Evolutionary conservation across 2,329 filamentous ascomycete species (phyloP).

Genomic region (Teratosphaeria pseudoeucalypti): DNA sequence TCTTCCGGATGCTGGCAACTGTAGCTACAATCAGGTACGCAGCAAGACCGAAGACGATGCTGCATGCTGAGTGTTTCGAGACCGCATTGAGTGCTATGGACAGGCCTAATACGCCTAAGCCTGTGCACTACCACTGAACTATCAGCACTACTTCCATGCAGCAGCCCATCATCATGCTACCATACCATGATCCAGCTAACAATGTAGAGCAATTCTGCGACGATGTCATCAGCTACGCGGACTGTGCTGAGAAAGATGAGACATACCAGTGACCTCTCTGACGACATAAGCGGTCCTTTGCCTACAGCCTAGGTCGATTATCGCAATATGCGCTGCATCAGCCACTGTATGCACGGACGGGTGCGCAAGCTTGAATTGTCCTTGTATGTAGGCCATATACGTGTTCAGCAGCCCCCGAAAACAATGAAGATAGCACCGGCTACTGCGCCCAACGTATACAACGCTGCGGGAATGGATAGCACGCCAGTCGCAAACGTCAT

Average conservation of each 20-base stretch:
- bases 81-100: conserved; percentile 50
- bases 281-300: neutral
- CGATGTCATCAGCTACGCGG: neutral
- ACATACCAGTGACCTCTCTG: neutral
- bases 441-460: conserved; percentile 11
- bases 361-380: conserved; percentile 11
- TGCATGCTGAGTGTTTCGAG: conserved; percentile 47
- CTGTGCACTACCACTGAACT: conserved; percentile 27
- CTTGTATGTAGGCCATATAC: conserved; percentile 9
- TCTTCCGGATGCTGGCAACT: conserved; percentile 9
- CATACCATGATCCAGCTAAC: neutral
- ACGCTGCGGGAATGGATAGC: conserved; percentile 9
- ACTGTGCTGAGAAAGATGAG: conserved; percentile 1
- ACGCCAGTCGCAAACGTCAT: conserved; percentile 13
- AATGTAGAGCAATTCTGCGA: neutral
- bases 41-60: conserved; percentile 39
- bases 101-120: conserved; percentile 47
- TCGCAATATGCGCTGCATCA: conserved; percentile 9
- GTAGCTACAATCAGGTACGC: conserved; percentile 7
- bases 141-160: neutral
- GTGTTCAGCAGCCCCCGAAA: conserved; percentile 10
- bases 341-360: conserved; percentile 11
- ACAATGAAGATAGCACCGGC: conserved; percentile 9
- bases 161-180: neutral
- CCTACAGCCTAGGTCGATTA: conserved; percentile 1